Evolutionary conservation across 495 filamentous ascomycete genomes (phyloP).

Genomic region (Podospora australis): DNA sequence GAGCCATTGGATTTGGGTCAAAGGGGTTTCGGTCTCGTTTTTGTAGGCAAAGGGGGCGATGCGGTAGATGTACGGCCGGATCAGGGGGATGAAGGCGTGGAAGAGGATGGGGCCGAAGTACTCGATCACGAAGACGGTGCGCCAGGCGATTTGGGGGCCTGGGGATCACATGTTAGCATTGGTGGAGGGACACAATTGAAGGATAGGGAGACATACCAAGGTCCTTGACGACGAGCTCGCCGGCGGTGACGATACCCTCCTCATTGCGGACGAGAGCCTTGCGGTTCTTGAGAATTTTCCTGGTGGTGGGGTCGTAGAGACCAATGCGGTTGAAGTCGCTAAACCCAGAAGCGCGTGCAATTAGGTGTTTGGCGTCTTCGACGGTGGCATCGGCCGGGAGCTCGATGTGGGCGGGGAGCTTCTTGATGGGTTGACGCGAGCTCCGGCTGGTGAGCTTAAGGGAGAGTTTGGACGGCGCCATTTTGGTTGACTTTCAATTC

Average conservation of each 20-base stretch:
- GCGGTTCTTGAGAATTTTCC: slow-evolving; percentile 52
- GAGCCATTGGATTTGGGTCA: slow-evolving; percentile 62
- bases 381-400: slow-evolving; percentile 54
- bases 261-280: slow-evolving; percentile 50
- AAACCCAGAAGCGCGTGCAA: slow-evolving; percentile 39
- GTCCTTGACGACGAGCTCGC: slow-evolving; percentile 84
- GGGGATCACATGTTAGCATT: slow-evolving; percentile 8
- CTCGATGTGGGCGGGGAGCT: slow-evolving; percentile 61
- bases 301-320: slow-evolving; percentile 64
- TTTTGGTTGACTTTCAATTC: slow-evolving; percentile 5
- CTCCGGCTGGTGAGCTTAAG: slow-evolving; percentile 40
- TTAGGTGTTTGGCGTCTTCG: slow-evolving; percentile 48
- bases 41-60: slow-evolving; percentile 46
- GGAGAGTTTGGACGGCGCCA: slow-evolving; percentile 31
- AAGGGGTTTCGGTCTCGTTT: slow-evolving; percentile 29
- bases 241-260: slow-evolving; percentile 58
- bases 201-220: slow-evolving; percentile 55
- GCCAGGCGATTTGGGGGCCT: slow-evolving; percentile 93
- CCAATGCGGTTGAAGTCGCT: slow-evolving; percentile 58
- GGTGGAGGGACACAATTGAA: neutral
- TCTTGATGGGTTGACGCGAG: slow-evolving; percentile 57
- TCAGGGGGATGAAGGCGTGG: slow-evolving; percentile 59
- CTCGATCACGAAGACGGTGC: slow-evolving; percentile 89
- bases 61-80: slow-evolving; percentile 69
- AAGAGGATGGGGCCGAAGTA: slow-evolving; percentile 92